These are phyloP conservation scores for Boletus rubropictus DNA, from an alignment of 768 basidiomycete species.

Conservation along the genomic window DNA sequence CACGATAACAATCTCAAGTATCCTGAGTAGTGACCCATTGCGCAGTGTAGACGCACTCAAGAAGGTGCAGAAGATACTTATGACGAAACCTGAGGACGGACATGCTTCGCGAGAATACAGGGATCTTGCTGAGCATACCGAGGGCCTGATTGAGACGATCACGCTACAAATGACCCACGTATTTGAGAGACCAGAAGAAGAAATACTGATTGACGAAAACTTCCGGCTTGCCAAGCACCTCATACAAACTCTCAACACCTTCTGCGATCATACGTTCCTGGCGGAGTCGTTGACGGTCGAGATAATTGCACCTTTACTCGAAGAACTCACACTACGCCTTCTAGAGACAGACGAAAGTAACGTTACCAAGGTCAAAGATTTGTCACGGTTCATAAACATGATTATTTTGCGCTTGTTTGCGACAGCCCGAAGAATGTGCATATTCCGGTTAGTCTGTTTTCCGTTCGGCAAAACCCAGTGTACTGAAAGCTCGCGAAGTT, in stretches of 20 bases:
- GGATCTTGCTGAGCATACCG: constrained; percentile 71
- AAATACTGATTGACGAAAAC: constrained; percentile 68
- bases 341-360: constrained; percentile 89
- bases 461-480: not conserved
- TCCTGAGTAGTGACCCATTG: constrained; percentile 79
- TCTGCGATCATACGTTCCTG: constrained; percentile 85
- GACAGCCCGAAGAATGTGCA: constrained; percentile 81
- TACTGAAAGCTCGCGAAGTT: constrained; percentile 14
- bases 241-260: constrained; percentile 91
- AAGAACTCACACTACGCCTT: constrained; percentile 85
- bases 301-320: constrained; percentile 79
- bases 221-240: constrained; percentile 96
- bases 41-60: constrained; percentile 92
- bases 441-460: constrained; percentile 65
- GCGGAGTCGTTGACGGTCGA: constrained; percentile 84
- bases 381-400: constrained; percentile 98
- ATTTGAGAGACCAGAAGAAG: constrained; percentile 76
- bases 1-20: constrained; percentile 79
- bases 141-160: constrained; percentile 86
- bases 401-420: constrained; percentile 92
- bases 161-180: constrained; percentile 88
- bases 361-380: constrained; percentile 80
- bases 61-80: constrained; percentile 82
- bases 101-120: constrained; percentile 64
- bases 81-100: constrained; percentile 68